Evolutionary conservation across 805 yeast genomes (phyloP).

Genomic region (Saturnispora zaruensis): DNA sequence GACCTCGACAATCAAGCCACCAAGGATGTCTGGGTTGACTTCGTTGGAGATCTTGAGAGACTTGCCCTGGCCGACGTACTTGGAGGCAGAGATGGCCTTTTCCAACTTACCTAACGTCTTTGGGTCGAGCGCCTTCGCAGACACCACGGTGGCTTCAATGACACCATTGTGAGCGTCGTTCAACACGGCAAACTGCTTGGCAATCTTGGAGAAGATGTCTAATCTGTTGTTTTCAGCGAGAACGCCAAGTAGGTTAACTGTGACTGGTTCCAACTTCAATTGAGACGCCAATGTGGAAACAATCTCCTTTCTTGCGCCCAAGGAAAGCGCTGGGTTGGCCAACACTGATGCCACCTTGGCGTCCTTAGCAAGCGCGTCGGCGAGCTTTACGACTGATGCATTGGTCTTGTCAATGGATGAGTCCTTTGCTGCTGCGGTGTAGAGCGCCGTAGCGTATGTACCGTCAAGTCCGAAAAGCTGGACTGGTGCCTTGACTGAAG

Average conservation of each 20-base stretch:
- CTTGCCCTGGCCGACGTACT: conserved; percentile 78
- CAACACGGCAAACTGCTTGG: conserved; percentile 63
- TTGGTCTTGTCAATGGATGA: conserved; percentile 63
- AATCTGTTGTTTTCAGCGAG: conserved; percentile 94
- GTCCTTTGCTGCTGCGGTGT: conserved; percentile 81
- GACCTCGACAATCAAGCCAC: conserved; percentile 92
- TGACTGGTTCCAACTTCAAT: conserved; percentile 54
- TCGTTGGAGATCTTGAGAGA: conserved; percentile 75
- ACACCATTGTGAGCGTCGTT: conserved; percentile 86
- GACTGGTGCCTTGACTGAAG: conserved; percentile 67
- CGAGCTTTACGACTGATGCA: conserved; percentile 53
- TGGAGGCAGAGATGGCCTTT: conserved; percentile 66
- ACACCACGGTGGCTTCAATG: conserved; percentile 87
- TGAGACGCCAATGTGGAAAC: conserved; percentile 48
- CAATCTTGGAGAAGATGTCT: conserved; percentile 53
- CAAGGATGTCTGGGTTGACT: conserved; percentile 84
- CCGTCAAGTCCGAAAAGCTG: conserved; percentile 95
- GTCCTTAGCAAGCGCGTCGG: conserved; percentile 51
- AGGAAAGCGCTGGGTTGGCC: conserved; percentile 75
- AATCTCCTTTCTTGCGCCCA: conserved; percentile 63
- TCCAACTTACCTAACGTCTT: conserved; percentile 71
- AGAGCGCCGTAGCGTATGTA: conserved; percentile 92
- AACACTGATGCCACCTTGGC: conserved; percentile 53
- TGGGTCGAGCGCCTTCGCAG: conserved; percentile 77
- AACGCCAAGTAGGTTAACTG: conserved; percentile 71